Percentiles rank a stretch among this genome's conserved stretches.
Conservation (phyloP, 176 grass and related monocot genomes). For the Chloris gayana region DNA sequence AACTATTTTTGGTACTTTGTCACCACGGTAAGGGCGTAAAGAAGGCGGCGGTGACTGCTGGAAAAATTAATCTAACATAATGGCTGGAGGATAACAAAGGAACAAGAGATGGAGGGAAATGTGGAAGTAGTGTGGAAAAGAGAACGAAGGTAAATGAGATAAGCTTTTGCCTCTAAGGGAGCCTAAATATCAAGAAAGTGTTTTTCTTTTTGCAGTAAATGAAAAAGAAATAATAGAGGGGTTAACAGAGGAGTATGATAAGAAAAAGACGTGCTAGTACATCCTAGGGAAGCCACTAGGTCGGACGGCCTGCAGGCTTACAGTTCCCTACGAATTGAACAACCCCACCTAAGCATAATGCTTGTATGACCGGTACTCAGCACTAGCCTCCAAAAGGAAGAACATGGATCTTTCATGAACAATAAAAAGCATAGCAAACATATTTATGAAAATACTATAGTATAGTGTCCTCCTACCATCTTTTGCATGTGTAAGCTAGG, state of each 20-base stretch:
- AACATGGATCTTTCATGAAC: conserved; percentile 33
- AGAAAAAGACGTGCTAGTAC: conserved; percentile 28
- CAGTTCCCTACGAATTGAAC: conserved; percentile 27
- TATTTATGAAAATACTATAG: conserved; percentile 37
- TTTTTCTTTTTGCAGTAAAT: background rate
- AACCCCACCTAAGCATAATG: conserved; percentile 39
- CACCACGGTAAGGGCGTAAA: no score
- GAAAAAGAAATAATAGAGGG: background rate
- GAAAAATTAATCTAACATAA: no score
- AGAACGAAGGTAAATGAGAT: no score
- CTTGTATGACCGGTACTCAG: background rate
- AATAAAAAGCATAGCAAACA: conserved; percentile 35
- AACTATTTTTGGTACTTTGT: no score
- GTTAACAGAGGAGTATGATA: conserved; percentile 14
- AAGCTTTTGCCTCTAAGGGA: background rate
- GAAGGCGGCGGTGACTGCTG: no score
- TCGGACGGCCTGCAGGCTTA: conserved; percentile 1
- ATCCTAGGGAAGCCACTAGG: background rate
- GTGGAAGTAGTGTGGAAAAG: no score
- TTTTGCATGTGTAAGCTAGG: conserved; percentile 12
- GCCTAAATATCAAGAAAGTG: no score
- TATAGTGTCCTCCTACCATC: background rate
- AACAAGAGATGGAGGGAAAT: no score
- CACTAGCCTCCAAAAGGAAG: conserved; percentile 43
- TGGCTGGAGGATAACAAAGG: no score